Base-by-base conservation (phyloP, 2,329 filamentous ascomycete genomes). In the Xylaria sp. region DNA sequence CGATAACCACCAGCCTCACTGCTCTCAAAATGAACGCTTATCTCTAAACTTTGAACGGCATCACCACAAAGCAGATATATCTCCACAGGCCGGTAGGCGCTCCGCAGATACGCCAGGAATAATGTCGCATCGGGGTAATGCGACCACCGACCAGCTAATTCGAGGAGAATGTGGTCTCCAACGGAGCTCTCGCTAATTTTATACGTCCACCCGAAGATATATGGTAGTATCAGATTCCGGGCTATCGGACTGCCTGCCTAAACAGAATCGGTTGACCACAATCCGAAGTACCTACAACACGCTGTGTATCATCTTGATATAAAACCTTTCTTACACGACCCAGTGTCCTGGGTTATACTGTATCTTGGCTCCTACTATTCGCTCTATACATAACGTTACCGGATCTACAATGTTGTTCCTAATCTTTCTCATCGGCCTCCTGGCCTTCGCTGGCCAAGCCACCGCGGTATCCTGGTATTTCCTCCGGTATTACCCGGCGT, bases 381-480 rank as follows among this genome's bases (percentile, higher is more conserved):
- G 2, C 23, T 30, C n/a, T 28, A 46, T 30, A 53, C 36, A 13
- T 28, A 30, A 25, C 23, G 61, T 20, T 63, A 60, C 45, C 50
- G 20, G 43, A 61, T 28, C 28, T 30, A 18, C 45, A 52, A 65
- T 73, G 72, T 36, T 76, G 39, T 59, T 72, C 10, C 32, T 46
- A 3, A 28, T 63, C 8, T 36, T 74, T 4, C 61, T 76, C 13
- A 46, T 74, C 34, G 69, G 74, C 36, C 50, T 77, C 48, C 66
- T 78, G 57, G 73, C 74, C 30, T 67, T 76, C 25, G 67, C 72
- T 53, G 70, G 72, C 9, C 75, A 73, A n/a, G 72, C 75, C 15
- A 72, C 72, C 13, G 78, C 78, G 7, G 75, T 71, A 25, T 70
- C 76, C 25, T 79, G 77, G 77, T 78, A 79, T 45, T 79, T 78